Percentiles rank a stretch among this genome's conserved stretches.
Conservation (phyloP, 306 rosid species). For the Sophora flavescens region DNA sequence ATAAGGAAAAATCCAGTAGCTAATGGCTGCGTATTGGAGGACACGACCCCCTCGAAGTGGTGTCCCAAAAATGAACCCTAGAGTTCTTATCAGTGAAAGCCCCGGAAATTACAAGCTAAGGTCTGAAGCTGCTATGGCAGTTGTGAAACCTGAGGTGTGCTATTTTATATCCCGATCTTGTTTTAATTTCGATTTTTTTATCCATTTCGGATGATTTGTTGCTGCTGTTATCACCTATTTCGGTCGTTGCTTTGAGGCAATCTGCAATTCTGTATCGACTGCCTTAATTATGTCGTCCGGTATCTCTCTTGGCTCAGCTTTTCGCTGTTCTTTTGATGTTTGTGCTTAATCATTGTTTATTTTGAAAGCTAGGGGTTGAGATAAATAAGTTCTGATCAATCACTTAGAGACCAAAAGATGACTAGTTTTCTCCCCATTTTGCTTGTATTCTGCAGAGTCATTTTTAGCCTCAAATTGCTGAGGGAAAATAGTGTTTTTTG, state of each 20-base stretch:
- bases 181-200: background rate
- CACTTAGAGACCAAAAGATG: background rate
- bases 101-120: conserved; percentile 45
- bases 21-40: background rate
- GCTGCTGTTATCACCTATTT: background rate
- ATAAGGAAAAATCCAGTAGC: background rate
- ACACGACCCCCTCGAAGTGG: background rate
- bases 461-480: background rate
- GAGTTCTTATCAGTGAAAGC: background rate
- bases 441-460: background rate
- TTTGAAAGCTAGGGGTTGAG: background rate
- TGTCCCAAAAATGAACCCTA: background rate
- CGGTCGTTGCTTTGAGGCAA: background rate
- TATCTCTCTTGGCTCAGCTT: conserved; percentile 5
- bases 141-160: conserved; percentile 81
- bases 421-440: background rate
- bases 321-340: background rate
- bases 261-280: background rate
- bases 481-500: background rate
- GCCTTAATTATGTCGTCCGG: background rate
- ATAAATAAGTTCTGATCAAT: too few species aligned
- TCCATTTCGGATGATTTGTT: conserved; percentile 5
- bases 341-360: too few species aligned
- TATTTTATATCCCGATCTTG: background rate
- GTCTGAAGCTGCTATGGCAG: conserved; percentile 75